Evolutionary conservation across 1,284 basidiomycete genomes (phyloP).

Genomic region (Trametes versicolor): DNA sequence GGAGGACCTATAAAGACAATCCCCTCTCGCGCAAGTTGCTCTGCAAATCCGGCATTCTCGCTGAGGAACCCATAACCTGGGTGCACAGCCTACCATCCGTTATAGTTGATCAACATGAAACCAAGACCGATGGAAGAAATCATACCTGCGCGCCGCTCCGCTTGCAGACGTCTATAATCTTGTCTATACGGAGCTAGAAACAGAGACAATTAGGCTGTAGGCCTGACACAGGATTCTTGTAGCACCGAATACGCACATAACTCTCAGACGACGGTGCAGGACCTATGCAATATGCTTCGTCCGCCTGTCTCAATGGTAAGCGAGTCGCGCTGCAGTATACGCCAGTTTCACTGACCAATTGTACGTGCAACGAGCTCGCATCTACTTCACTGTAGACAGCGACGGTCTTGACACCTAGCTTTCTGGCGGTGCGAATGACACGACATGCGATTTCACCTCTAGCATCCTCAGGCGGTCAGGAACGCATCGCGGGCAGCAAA

Average conservation of each 20-base stretch:
- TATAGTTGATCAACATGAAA: neutral
- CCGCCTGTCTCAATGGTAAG: slow-evolving; percentile 65
- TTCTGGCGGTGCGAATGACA: slow-evolving; percentile 89
- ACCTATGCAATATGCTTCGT: slow-evolving; percentile 95
- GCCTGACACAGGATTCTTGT: too few species aligned
- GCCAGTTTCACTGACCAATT: slow-evolving; percentile 55
- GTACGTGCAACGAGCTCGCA: slow-evolving; percentile 80
- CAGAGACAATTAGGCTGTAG: neutral
- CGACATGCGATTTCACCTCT: slow-evolving; percentile 96
- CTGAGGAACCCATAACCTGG: slow-evolving; percentile 92
- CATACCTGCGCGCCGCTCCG: slow-evolving; percentile 85
- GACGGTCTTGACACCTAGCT: slow-evolving; percentile 89
- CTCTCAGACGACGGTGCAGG: slow-evolving; percentile 89
- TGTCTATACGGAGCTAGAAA: slow-evolving; percentile 84
- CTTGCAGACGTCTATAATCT: slow-evolving; percentile 85
- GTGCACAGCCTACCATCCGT: slow-evolving; percentile 71
- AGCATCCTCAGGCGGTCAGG: neutral
- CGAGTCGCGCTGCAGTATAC: neutral
- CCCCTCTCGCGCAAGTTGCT: slow-evolving; percentile 86
- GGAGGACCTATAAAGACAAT: slow-evolving; percentile 97
- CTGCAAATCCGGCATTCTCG: slow-evolving; percentile 92
- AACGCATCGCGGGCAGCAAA: neutral
- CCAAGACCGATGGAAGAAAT: neutral
- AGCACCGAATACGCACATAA: slow-evolving; percentile 65
- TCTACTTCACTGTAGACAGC: slow-evolving; percentile 93